Evolutionary conservation across 257 asterid genomes (phyloP), one percentile per base, ranked within the genome.

Genomic region (Handroanthus guayacan): DNA sequence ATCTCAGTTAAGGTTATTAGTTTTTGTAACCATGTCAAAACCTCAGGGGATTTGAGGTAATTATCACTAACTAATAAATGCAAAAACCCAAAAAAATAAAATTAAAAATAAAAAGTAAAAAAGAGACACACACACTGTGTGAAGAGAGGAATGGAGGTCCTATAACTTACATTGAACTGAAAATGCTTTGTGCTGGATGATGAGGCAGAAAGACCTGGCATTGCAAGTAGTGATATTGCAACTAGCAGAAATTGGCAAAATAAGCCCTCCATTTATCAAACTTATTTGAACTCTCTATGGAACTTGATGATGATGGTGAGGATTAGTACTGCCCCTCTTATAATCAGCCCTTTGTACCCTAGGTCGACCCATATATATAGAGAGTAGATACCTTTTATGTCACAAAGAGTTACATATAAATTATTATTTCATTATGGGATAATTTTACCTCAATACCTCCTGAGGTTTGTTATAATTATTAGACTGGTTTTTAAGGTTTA

Each of bases 141-240:
- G 71, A 25, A 34, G 56, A 57, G 1, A 63, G 31, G 10, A 13
- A 25, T 14, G 10, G 57, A 25, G 0, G 51, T 10, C 31, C 2
- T 9, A 14, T 44, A 69, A 48, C 90, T 63, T 80, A 88, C 96
- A 62, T 80, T 87, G 83, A 90, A 92, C 5, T 84, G 79, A 50
- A 92, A 90, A 20, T 75, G 81, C 75, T 85, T 77, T 5, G 87
- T 81, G n/a, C 83, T 72, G 47, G 89, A 13, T 58, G 90, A 39
- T 0, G 86, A 67, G 61, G 89, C 85, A 72, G 85, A 71, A 72
- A 69, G 78, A 38, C 54, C 3, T 60, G 63, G 79, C 62, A 74
- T 56, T 25, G 75, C 76, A 12, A 79, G 31, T 34, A 67, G 1
- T n/a, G 82, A 60, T 60, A 74, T 25, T 50, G 78, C 72, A 41